phyloP scores from a whole-genome alignment of 805 yeast species.

The Kodamaea jinghongensis region DNA sequence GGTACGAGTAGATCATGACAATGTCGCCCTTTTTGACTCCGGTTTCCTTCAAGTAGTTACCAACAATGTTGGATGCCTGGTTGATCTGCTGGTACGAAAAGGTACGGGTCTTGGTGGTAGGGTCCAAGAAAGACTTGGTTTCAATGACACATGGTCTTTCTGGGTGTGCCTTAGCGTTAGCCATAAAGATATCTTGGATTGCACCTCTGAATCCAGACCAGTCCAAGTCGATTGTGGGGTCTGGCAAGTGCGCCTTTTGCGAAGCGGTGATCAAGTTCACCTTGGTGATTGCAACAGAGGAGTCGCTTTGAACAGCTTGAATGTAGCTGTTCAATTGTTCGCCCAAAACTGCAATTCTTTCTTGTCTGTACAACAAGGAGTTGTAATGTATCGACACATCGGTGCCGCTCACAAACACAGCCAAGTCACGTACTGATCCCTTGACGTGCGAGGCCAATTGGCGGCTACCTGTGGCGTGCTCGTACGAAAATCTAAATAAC shows the following conservation, averaged over 20 bases:
- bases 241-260: constrained; percentile 67
- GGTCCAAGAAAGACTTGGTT: constrained; percentile 67
- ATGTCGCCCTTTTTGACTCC: constrained; percentile 92
- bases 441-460: constrained; percentile 45
- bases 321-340: constrained; percentile 69
- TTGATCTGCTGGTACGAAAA: constrained; percentile 87
- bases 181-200: constrained; percentile 91
- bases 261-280: constrained; percentile 67
- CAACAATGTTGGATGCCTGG: constrained; percentile 90
- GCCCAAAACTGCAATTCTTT: constrained; percentile 64
- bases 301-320: constrained; percentile 29
- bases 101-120: constrained; percentile 55
- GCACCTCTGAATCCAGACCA: constrained; percentile 94
- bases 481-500: constrained; percentile 59
- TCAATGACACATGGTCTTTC: constrained; percentile 90
- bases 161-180: constrained; percentile 81
- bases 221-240: constrained; percentile 82
- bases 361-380: constrained; percentile 65
- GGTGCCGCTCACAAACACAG: constrained; percentile 42
- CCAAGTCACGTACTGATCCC: constrained; percentile 64
- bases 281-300: constrained; percentile 50
- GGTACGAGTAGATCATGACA: constrained; percentile 95
- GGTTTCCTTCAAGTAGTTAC: constrained; percentile 75
- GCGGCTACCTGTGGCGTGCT: constrained; percentile 39
- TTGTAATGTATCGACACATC: constrained; percentile 61